Conservation (phyloP, 1,284 basidiomycete genomes). For the Tilletiopsis washingtonensis region DNA sequence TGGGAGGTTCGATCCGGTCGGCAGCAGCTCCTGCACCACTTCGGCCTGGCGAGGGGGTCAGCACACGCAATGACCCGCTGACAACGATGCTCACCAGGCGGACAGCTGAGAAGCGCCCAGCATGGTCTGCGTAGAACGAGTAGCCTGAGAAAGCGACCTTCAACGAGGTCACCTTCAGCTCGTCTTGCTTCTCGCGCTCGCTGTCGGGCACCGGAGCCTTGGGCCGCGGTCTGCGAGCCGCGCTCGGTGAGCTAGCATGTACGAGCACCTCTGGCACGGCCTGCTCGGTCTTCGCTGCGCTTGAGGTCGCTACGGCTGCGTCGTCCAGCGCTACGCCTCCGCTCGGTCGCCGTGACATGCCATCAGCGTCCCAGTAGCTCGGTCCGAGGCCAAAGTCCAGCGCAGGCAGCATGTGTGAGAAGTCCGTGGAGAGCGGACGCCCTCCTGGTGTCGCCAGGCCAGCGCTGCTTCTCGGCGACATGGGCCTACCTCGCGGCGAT, state of each 20-base stretch:
- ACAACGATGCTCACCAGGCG: too few species aligned
- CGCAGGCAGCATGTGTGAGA: not conserved
- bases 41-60: too few species aligned
- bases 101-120: conserved; percentile 37
- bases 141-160: conserved; percentile 33
- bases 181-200: not conserved
- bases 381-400: not conserved
- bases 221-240: too few species aligned
- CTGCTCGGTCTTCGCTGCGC: not conserved
- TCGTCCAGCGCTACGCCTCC: too few species aligned
- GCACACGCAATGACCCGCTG: too few species aligned
- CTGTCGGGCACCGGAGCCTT: too few species aligned
- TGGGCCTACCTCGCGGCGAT: too few species aligned
- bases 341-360: too few species aligned
- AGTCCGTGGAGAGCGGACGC: not conserved
- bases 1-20: conserved; percentile 11
- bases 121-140: conserved; percentile 39
- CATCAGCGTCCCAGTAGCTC: too few species aligned
- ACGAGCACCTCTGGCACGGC: not conserved
- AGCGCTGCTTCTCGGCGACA: too few species aligned
- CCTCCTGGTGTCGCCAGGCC: too few species aligned
- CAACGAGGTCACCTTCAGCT: conserved; percentile 17
- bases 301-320: not conserved
- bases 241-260: too few species aligned
- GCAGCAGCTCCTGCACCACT: conserved; percentile 26